Percentiles rank a stretch among this genome's conserved stretches.
phyloP scores from a whole-genome alignment of 441 rosid species.

The Viola pubescens region DNA sequence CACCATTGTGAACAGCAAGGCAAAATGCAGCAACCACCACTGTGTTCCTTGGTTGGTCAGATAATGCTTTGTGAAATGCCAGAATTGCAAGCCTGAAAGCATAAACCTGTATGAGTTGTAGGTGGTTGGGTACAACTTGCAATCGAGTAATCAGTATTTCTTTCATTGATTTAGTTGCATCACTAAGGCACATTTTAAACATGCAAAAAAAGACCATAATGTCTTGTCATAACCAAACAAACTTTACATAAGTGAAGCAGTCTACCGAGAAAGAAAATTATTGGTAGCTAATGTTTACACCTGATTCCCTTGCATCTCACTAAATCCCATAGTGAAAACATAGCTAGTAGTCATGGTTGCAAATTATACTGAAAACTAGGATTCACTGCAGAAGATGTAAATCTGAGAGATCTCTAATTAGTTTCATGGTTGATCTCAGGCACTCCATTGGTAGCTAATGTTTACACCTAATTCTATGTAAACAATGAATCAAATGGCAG shows the following conservation, averaged over 20 bases:
- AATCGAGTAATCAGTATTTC: too few species aligned
- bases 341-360: neutral
- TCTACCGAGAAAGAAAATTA: neutral
- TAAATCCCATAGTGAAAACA: neutral
- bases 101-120: neutral
- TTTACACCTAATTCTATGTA: neutral
- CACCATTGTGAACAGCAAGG: constrained; percentile 28
- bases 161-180: too few species aligned
- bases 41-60: constrained; percentile 24
- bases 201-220: too few species aligned
- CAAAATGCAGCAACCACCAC: constrained; percentile 21
- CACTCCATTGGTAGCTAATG: neutral
- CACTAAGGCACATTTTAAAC: too few species aligned
- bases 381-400: neutral
- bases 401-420: neutral
- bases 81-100: constrained; percentile 25
- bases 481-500: neutral
- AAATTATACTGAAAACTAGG: neutral
- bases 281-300: too few species aligned
- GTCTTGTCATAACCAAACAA: neutral
- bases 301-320: too few species aligned
- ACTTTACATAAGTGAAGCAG: neutral
- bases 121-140: too few species aligned
- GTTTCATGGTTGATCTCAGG: neutral
- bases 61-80: constrained; percentile 27